A percentile compares a stretch with the other conserved stretches of the same genome.
phyloP scores from a whole-genome alignment of 805 yeast species.

The Candida andamanensis region DNA sequence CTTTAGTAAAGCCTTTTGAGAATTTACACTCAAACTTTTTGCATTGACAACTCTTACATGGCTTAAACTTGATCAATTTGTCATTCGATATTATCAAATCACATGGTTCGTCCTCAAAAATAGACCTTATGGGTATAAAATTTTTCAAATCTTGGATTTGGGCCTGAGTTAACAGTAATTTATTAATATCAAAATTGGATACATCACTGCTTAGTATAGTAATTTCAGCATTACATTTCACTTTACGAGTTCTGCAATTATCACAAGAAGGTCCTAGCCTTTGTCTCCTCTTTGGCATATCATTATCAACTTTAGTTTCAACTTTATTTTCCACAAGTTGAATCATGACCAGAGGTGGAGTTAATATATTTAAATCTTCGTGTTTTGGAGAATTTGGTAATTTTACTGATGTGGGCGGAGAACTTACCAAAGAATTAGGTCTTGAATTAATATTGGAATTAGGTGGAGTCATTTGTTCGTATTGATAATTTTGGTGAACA shows the following conservation, averaged over 20 bases:
- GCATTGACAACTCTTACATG: constrained; percentile 52
- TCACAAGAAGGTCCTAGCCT: constrained; percentile 75
- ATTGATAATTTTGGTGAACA: neutral
- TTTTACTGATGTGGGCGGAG: too few species aligned
- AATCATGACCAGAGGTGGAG: neutral
- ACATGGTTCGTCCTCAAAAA: too few species aligned
- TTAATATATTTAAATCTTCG: neutral
- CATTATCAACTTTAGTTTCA: neutral
- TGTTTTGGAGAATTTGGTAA: neutral
- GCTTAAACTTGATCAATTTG: constrained; percentile 44
- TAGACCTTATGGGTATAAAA: neutral
- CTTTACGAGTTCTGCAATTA: constrained; percentile 61
- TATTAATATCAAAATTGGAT: constrained; percentile 2
- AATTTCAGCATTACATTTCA: constrained; percentile 68
- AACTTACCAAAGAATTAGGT: constrained; percentile 1
- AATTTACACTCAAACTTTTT: constrained; percentile 47
- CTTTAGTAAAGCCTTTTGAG: constrained; percentile 63
- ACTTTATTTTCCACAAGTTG: neutral
- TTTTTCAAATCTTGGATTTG: constrained; percentile 6
- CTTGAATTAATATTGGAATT: neutral
- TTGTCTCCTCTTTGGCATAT: constrained; percentile 43
- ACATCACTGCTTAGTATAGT: constrained; percentile 23
- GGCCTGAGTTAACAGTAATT: constrained; percentile 2
- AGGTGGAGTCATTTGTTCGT: constrained; percentile 1
- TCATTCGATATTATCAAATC: constrained; percentile 16